A percentile compares a stretch with the other conserved stretches of the same genome.
Evolutionary conservation across 2,329 filamentous ascomycete genomes (phyloP).

Genomic region (Colletotrichum noveboracense): DNA sequence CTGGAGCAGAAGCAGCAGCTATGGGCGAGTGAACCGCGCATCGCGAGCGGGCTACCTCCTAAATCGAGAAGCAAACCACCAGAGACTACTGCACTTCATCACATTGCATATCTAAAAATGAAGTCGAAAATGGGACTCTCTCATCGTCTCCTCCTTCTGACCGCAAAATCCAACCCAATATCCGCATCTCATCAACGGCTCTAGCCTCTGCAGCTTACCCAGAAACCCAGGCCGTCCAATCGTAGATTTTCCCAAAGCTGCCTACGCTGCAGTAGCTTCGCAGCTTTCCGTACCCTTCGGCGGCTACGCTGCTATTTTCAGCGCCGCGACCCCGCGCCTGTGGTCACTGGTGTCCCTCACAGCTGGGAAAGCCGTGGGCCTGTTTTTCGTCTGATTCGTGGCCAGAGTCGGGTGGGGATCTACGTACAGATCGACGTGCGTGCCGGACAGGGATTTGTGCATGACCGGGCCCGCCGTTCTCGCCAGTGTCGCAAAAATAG

Average conservation of each 20-base stretch:
- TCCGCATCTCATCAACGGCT: neutral
- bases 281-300: neutral
- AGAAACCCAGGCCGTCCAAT: neutral
- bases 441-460: conserved; percentile 6
- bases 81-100: conserved; percentile 1
- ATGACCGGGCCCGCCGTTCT: neutral
- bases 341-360: neutral
- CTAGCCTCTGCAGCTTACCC: neutral
- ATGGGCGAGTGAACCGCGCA: neutral
- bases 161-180: neutral
- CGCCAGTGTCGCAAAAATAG: conserved; percentile 21
- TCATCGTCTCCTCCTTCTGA: neutral
- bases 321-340: neutral
- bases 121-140: neutral
- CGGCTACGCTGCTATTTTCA: conserved; percentile 21
- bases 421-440: conserved; percentile 10
- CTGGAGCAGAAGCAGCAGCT: neutral
- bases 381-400: neutral
- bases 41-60: neutral
- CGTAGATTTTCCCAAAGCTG: conserved; percentile 5
- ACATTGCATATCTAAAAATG: conserved; percentile 2
- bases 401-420: neutral
- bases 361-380: neutral
- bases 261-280: conserved; percentile 1
- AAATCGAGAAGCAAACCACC: neutral